Evolutionary conservation across 2,329 filamentous ascomycete species (phyloP).

Genomic region (Colletotrichum sojae): DNA sequence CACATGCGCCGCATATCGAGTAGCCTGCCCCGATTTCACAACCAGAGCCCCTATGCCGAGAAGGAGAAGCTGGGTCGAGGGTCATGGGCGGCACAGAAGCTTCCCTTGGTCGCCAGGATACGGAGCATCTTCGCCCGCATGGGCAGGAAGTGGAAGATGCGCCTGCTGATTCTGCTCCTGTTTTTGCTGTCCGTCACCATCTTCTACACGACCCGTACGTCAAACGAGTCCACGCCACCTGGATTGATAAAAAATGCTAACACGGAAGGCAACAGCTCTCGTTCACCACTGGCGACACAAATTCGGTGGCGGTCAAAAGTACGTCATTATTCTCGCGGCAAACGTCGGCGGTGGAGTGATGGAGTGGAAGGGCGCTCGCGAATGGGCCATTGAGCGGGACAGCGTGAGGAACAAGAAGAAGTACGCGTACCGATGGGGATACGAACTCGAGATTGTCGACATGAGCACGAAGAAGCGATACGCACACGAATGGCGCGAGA

Average conservation of each 20-base stretch:
- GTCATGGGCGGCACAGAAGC: constrained; percentile 63
- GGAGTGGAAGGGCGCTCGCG: constrained; percentile 97
- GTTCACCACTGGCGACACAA: constrained; percentile 79
- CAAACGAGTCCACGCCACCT: constrained; percentile 53
- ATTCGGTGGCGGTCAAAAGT: constrained; percentile 89
- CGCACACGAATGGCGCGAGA: constrained; percentile 98
- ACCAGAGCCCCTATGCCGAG: constrained; percentile 72
- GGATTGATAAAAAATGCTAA: constrained; percentile 44
- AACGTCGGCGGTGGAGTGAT: constrained; percentile 98
- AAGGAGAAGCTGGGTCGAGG: constrained; percentile 82
- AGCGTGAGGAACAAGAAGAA: constrained; percentile 95
- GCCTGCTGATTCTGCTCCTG: constrained; percentile 71
- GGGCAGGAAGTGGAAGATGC: constrained; percentile 76
- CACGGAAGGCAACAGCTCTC: constrained; percentile 56
- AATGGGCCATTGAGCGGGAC: constrained; percentile 98
- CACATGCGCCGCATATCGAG: constrained; percentile 87
- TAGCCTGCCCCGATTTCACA: constrained; percentile 81
- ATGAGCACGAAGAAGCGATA: constrained; percentile 99
- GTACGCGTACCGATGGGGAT: constrained; percentile 90
- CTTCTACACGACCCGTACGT: constrained; percentile 83
- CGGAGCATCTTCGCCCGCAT: constrained; percentile 64
- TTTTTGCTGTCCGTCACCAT: constrained; percentile 74
- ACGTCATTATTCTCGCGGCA: constrained; percentile 92
- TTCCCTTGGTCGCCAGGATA: constrained; percentile 63
- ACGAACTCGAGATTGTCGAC: constrained; percentile 95